Conservation (phyloP, 2,329 filamentous ascomycete species). For the Plenodomus biglobosus region DNA sequence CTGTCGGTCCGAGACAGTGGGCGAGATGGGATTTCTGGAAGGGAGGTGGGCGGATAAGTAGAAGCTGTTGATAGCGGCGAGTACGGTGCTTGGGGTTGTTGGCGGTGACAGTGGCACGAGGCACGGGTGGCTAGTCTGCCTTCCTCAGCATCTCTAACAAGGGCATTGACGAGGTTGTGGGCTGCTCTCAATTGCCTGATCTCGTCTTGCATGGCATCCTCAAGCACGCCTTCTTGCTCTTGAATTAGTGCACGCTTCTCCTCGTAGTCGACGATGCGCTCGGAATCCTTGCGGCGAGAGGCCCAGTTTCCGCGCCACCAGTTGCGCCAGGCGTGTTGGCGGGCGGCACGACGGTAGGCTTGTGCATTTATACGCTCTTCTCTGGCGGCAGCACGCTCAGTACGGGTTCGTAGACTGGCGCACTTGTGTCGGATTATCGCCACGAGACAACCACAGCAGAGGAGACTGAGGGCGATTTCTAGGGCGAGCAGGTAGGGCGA, state of each 20-base stretch:
- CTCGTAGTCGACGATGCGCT: conserved; percentile 49
- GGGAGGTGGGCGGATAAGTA: conserved; percentile 33
- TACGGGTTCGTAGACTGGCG: conserved; percentile 53
- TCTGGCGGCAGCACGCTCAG: conserved; percentile 55
- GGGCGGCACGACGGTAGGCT: conserved; percentile 57
- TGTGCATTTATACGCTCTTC: conserved; percentile 57
- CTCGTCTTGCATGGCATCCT: conserved; percentile 47
- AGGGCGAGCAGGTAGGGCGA: conserved; percentile 45
- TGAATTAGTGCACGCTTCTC: conserved; percentile 55
- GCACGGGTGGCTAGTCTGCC: conserved; percentile 21
- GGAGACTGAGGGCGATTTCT: conserved; percentile 47
- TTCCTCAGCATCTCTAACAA: conserved; percentile 47
- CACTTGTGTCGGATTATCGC: conserved; percentile 52
- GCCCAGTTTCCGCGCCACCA: conserved; percentile 51
- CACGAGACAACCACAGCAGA: conserved; percentile 50
- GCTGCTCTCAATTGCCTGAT: conserved; percentile 56
- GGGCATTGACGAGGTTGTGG: conserved; percentile 55
- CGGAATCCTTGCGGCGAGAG: conserved; percentile 24
- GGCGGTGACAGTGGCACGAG: conserved; percentile 23
- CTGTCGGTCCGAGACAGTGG: conserved; percentile 43
- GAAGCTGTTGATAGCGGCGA: conserved; percentile 35
- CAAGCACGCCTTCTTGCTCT: conserved; percentile 50
- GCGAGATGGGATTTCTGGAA: conserved; percentile 37
- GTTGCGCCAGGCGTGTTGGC: conserved; percentile 53
- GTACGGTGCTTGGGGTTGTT: conserved; percentile 16